Evolutionary conservation across 2,329 filamentous ascomycete genomes (phyloP).

Genomic region (Nemania serpens): DNA sequence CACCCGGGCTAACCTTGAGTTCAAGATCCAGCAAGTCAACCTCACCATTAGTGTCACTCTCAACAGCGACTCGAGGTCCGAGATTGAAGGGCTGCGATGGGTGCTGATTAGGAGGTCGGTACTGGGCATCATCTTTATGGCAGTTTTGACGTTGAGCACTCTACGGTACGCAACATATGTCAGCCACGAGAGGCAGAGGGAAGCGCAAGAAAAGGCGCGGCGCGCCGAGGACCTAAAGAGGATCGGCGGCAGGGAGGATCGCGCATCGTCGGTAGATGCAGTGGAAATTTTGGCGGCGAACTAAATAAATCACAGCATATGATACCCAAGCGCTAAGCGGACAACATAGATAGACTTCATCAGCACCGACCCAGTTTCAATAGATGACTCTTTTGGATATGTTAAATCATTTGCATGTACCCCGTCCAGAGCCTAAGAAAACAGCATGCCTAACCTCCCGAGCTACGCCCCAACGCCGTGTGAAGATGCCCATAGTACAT

Average conservation of each 20-base stretch:
- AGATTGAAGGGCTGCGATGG: constrained; percentile 92
- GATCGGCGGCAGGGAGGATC: constrained; percentile 53
- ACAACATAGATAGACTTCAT: constrained; percentile 17
- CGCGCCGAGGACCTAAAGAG: constrained; percentile 50
- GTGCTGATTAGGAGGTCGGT: constrained; percentile 70
- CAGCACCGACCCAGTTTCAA: background rate
- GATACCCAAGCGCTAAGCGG: constrained; percentile 36
- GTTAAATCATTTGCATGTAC: background rate
- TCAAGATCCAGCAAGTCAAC: constrained; percentile 86
- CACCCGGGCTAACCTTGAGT: constrained; percentile 3
- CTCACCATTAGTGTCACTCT: constrained; percentile 93
- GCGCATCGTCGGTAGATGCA: constrained; percentile 54
- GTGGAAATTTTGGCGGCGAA: constrained; percentile 64
- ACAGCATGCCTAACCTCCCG: constrained; percentile 18
- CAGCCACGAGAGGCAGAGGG: constrained; percentile 54
- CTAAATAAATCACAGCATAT: constrained; percentile 37
- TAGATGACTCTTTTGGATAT: constrained; percentile 3
- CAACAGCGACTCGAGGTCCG: constrained; percentile 87
- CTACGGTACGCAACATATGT: constrained; percentile 65
- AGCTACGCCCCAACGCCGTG: constrained; percentile 28
- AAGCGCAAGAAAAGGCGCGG: constrained; percentile 49
- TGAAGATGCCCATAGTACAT: constrained; percentile 14
- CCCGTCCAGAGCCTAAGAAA: background rate
- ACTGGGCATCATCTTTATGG: constrained; percentile 69
- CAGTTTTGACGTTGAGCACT: constrained; percentile 61